These are phyloP conservation scores for Pichia sp. DNA, from an alignment of 1,139 yeast genomes.

Conservation along the genomic window DNA sequence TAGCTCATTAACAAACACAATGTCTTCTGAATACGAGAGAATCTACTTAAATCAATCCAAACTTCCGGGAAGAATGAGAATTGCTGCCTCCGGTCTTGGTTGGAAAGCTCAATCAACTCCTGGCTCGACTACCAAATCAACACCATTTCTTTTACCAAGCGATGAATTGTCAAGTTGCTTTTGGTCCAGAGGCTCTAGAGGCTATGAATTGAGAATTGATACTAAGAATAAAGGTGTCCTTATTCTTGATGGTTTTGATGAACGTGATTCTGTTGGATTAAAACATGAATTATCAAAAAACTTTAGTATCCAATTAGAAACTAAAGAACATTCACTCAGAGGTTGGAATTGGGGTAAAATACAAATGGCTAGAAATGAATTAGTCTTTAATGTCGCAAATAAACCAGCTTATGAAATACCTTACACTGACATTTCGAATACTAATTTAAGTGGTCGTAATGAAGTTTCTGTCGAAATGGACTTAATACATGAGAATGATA, in stretches of 20 bases:
- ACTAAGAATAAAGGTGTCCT: constrained; percentile 86
- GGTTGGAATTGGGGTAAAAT: constrained; percentile 99
- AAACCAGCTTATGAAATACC: constrained; percentile 92
- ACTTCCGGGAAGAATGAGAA: constrained; percentile 81
- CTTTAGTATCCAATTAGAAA: constrained; percentile 68
- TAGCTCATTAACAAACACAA: too few relatives aligned
- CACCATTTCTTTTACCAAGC: constrained; percentile 80
- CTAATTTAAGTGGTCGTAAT: constrained; percentile 88
- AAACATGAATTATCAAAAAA: constrained; percentile 80
- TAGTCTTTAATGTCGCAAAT: constrained; percentile 79
- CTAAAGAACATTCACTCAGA: constrained; percentile 82
- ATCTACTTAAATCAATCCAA: constrained; percentile 85
- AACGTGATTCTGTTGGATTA: constrained; percentile 69
- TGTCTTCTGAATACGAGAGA: constrained; percentile 62
- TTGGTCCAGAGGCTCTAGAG: constrained; percentile 94
- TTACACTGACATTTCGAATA: constrained; percentile 68
- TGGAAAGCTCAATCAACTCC: constrained; percentile 72
- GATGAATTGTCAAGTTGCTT: constrained; percentile 73
- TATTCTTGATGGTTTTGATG: constrained; percentile 86
- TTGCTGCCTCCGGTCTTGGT: constrained; percentile 93
- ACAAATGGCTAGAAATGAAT: constrained; percentile 87
- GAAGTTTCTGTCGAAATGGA: constrained; percentile 91
- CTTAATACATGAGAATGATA: constrained; percentile 45
- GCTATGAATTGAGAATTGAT: constrained; percentile 82
- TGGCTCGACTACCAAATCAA: constrained; percentile 51